Base-by-base conservation (phyloP, 768 basidiomycete genomes). In the Pholiota molesta region DNA sequence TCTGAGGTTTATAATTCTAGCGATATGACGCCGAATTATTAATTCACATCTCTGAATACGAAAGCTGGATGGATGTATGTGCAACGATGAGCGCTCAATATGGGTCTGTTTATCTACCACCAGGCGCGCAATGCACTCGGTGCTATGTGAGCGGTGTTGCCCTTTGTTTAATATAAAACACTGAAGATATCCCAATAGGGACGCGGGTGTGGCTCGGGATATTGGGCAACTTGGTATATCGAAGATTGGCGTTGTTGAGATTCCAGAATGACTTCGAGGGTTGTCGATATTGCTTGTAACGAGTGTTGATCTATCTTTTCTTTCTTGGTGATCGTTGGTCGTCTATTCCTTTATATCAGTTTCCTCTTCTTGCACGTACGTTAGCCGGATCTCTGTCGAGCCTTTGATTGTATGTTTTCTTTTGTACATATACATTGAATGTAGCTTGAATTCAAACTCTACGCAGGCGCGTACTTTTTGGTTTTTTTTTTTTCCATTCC, bases 61-160 rank as follows among this genome's bases (percentile, higher is more conserved):
- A 58, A n/a, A 62, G 57, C 39, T 67, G 66, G 66, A 54, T 58
- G n/a, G 52, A 19, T 3, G 49, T 67, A 21, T 67, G 66, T 62
- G n/a, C 31, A 5, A 42, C 61, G 29, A 62, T 57, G 56, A 57
- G 40, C 16, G 19, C 56, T 13, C 11, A n/a, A n/a, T 47, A 57
- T 47, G 56, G 44, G 5, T 13, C 14, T 13, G 29, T 47, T 9
- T 16, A 17, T 42, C 56, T 57, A 5, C 28, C 28, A n/a, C 42
- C 56, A 2, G 56, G 56, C 14, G 42, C 56, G 5, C 28, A n/a
- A 29, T 57, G 56, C 21, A 45, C 56, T 29, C 42, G 42, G n/a
- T 57, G 56, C 26, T 31, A 47, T 17, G 56, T 57, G 23, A 29
- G 56, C 28, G 17, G 10, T 42, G 17, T 2, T 6, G 4, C 10